Evolutionary conservation across 176 grass and related monocot genomes (phyloP), one percentile per base, ranked within the genome.

Genomic region (Zoysia japonica): DNA sequence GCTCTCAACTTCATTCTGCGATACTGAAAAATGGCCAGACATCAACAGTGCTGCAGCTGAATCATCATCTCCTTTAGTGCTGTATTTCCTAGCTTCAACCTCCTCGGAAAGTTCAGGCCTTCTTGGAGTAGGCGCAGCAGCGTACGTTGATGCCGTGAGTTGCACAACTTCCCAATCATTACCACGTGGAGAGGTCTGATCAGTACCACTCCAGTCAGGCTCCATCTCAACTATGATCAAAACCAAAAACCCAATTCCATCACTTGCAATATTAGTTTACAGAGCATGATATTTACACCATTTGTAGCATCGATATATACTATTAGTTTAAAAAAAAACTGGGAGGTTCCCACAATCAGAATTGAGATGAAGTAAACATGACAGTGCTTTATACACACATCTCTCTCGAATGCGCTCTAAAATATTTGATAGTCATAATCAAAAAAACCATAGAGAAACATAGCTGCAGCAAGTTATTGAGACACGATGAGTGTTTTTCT

Each of bases 141-240:
- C 87, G 10, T 91, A 87, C 8, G 86, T 74, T 2, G 94, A 97
- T 14, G 89, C 84, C 1, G 94, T 93, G 2, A 97, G 87, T 47
- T 88, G 92, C 52, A 97, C 94, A 13, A 97, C 89, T 61, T 93
- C 94, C 94, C 94, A 93, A n/a, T 91, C 89, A 3, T 71, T 88
- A 35, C 82, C 81, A 0, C 77, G 77, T 4, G 76, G 87, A 19
- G 81, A 88, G 7, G 71, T 71, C 71, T 84, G 81, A 19, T 75
- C 81, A 9, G 76, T 43, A 54, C 47, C 65, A 16, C 70, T 70
- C 5, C 80, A 47, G 40, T 69, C 54, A 65, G 86, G 87, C 65
- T 88, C 87, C 87, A 88, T 88, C 17, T 80, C 70, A 11, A 36
- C 71, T 76, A 48, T 0, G 2, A 72, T 7, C 11, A 19, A 71